phyloP scores from a whole-genome alignment of 2,329 filamentous ascomycete species.

The Scedosporium apiospermum region DNA sequence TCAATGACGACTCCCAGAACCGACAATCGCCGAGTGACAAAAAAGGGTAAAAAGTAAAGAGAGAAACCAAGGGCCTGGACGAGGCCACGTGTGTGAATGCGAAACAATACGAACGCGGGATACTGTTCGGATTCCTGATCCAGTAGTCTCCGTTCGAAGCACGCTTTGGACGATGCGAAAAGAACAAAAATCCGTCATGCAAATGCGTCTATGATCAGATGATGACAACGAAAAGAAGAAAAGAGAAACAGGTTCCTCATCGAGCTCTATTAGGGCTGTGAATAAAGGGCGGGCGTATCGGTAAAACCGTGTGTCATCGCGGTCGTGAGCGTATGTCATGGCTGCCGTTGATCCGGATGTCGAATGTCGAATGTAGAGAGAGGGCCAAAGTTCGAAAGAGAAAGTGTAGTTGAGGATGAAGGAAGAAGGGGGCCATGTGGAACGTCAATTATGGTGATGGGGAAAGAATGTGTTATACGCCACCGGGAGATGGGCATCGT shows the following conservation, averaged over 20 bases:
- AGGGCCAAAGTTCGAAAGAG: neutral
- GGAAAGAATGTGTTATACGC: neutral
- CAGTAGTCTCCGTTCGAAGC: neutral
- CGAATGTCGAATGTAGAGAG: neutral
- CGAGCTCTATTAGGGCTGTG: neutral
- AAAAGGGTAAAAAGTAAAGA: neutral
- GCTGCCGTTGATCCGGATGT: neutral
- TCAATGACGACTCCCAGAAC: neutral
- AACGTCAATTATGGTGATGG: neutral
- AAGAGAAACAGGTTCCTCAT: neutral
- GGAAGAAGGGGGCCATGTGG: neutral
- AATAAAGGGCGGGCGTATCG: neutral
- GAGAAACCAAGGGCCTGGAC: neutral
- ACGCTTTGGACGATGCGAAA: neutral
- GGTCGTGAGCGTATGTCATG: neutral
- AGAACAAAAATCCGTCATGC: neutral
- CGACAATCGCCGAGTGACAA: neutral
- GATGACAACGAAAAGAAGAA: neutral
- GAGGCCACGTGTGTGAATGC: neutral
- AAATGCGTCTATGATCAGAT: slow-evolving; percentile 1
- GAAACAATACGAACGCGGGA: neutral
- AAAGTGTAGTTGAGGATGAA: neutral
- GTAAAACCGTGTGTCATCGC: slow-evolving; percentile 4
- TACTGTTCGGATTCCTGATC: neutral
- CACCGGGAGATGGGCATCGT: no score